Conservation (phyloP, 352 stramenopile genomes). For the Phytophthora crassamura region DNA sequence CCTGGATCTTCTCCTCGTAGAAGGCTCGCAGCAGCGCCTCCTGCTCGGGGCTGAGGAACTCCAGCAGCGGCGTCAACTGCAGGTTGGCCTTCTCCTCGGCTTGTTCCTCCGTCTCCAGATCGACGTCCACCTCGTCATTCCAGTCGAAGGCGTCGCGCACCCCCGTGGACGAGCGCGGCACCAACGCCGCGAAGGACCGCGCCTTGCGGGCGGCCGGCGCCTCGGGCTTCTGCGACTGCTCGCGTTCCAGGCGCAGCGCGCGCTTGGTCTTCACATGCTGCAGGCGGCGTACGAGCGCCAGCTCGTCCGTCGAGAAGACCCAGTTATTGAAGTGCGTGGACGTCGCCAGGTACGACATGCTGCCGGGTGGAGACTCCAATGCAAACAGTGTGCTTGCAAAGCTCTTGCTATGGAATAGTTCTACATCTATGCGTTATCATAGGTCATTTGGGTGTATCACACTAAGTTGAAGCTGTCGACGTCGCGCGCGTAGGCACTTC, state of each 20-base stretch:
- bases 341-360: slow-evolving; percentile 83
- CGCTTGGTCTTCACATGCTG: slow-evolving; percentile 72
- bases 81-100: slow-evolving; percentile 60
- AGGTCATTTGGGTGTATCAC: not conserved
- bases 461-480: slow-evolving; percentile 23
- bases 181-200: slow-evolving; percentile 79
- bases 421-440: not conserved
- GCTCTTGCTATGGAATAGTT: not conserved
- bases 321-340: slow-evolving; percentile 93
- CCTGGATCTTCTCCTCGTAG: slow-evolving; percentile 85
- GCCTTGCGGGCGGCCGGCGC: slow-evolving; percentile 54
- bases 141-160: slow-evolving; percentile 71
- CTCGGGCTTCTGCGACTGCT: slow-evolving; percentile 45
- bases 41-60: slow-evolving; percentile 68
- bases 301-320: slow-evolving; percentile 76
- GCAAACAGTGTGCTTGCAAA: not conserved
- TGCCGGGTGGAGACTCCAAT: not conserved
- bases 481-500: slow-evolving; percentile 10
- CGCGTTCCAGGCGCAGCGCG: slow-evolving; percentile 68
- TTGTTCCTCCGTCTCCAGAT: slow-evolving; percentile 51
- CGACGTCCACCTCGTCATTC: slow-evolving; percentile 75
- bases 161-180: slow-evolving; percentile 70
- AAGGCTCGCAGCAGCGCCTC: slow-evolving; percentile 70
- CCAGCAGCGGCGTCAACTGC: slow-evolving; percentile 57
- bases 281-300: slow-evolving; percentile 60